Evolutionary conservation across 2,329 filamentous ascomycete genomes (phyloP), one percentile per base, ranked within the genome.

Genomic region (Macrophomina phaseolina): DNA sequence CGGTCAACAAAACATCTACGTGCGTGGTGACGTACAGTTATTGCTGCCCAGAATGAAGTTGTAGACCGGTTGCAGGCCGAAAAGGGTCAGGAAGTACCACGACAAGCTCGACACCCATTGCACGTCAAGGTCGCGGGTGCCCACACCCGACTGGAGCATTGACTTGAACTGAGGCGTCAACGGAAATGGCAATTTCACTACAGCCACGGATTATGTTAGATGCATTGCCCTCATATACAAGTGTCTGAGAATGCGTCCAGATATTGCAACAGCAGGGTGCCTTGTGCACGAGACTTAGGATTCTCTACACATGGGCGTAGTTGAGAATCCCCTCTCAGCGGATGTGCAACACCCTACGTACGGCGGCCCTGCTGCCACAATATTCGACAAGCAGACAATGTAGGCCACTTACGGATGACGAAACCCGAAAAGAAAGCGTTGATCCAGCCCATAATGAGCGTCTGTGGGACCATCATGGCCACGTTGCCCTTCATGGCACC

Each of bases 401-500:
- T 32, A 30, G 49, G 46, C 52, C 32, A 85, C 89, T 75, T 84
- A 97, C 93, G 93, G 69, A 99, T 97, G 56, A 99, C 95, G 76
- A 97, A 99, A 38, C 95, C 95, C 63, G 93, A 96, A 75, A 99
- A 99, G 78, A 98, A 99, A 0, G 95, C 94, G 82, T 99, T 99
- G 78, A 99, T 98, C 95, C 95, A 99, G 71, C 94, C 95, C 95
- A 99, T 99, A 72, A 99, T 99, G 77, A 99, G 82, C 5, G 94
- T 98, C 81, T 99, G 97, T 58, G 95, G 95, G 67, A 99, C 93
- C 84, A 99, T 98, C 95, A 98, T 99, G 70, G 95, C 94, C 91
- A 99, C 97, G 78, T 99, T 97, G 67, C 94, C 94, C 87, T 99
- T 99, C 92, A 99, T 97, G 93, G 97, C 97, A 72, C 95, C 94